Evolutionary conservation across 805 yeast species (phyloP).

Genomic region (Grigorovia transvaalensis): DNA sequence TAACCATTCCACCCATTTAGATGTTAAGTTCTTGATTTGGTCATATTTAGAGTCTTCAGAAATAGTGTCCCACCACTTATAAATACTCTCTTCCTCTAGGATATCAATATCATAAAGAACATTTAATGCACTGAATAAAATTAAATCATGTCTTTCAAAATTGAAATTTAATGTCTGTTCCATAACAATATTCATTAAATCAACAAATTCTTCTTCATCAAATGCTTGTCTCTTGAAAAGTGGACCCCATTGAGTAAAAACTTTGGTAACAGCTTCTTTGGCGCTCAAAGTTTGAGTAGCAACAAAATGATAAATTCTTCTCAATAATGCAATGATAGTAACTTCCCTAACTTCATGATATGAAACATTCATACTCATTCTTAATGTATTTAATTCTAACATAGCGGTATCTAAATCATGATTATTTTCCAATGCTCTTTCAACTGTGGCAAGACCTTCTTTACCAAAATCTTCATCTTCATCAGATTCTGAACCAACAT

Average conservation of each 20-base stretch:
- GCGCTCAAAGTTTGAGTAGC: constrained; percentile 67
- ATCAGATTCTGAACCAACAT: constrained; percentile 34
- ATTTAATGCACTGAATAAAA: constrained; percentile 34
- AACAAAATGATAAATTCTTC: constrained; percentile 61
- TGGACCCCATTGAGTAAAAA: constrained; percentile 74
- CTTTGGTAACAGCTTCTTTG: constrained; percentile 65
- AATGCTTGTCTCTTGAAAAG: constrained; percentile 79
- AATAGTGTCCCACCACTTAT: constrained; percentile 64
- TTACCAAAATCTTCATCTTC: constrained; percentile 63
- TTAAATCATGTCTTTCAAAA: constrained; percentile 28
- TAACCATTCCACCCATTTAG: constrained; percentile 80
- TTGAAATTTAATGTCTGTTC: constrained; percentile 19
- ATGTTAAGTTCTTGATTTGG: constrained; percentile 46
- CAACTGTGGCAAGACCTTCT: constrained; percentile 91
- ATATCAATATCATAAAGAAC: constrained; percentile 74
- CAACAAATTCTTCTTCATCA: constrained; percentile 66
- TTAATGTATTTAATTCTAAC: constrained; percentile 81
- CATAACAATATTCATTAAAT: constrained; percentile 44
- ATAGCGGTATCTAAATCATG: constrained; percentile 91
- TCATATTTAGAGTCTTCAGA: constrained; percentile 34
- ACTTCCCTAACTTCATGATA: constrained; percentile 88
- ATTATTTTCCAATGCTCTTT: constrained; percentile 82
- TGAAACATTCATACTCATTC: constrained; percentile 96
- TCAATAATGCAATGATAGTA: constrained; percentile 60
- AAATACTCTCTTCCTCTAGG: constrained; percentile 68